These are phyloP conservation scores for Thraustochytrium sp. DNA, from an alignment of 352 stramenopile genomes.

Conservation along the genomic window DNA sequence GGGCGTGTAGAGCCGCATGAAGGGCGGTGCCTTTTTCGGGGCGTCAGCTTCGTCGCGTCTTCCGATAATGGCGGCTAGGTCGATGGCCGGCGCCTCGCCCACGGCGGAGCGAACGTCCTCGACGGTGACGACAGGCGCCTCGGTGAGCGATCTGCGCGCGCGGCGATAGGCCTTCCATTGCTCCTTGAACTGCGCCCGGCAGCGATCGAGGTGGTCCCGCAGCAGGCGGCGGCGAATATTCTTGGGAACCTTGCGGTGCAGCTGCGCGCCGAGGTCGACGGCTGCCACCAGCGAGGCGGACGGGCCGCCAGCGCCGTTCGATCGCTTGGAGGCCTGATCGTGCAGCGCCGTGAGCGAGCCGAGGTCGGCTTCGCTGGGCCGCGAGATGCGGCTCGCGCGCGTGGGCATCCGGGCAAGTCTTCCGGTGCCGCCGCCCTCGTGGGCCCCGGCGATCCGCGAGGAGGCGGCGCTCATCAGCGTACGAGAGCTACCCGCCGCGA, in stretches of 20 bases:
- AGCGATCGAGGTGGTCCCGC: background rate
- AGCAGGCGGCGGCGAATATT: background rate
- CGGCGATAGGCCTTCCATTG: constrained; percentile 2
- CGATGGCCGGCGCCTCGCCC: background rate
- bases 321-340: background rate
- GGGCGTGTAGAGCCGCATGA: background rate
- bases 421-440: too few species aligned
- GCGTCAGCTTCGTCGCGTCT: background rate
- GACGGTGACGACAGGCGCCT: background rate
- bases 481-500: too few species aligned
- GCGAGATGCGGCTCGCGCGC: too few species aligned
- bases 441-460: too few species aligned
- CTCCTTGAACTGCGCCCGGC: background rate
- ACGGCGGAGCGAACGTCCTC: constrained; percentile 27
- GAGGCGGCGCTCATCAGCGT: too few species aligned
- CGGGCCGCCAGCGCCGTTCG: background rate
- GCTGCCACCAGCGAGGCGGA: background rate
- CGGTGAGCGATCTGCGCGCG: background rate
- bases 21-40: background rate
- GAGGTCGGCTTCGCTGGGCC: background rate
- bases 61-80: background rate
- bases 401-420: too few species aligned
- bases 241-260: constrained; percentile 15
- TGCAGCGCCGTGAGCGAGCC: background rate
- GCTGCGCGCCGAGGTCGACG: background rate